phyloP scores from a whole-genome alignment of 2,329 filamentous ascomycete species.

The Penicillium verrucosum region DNA sequence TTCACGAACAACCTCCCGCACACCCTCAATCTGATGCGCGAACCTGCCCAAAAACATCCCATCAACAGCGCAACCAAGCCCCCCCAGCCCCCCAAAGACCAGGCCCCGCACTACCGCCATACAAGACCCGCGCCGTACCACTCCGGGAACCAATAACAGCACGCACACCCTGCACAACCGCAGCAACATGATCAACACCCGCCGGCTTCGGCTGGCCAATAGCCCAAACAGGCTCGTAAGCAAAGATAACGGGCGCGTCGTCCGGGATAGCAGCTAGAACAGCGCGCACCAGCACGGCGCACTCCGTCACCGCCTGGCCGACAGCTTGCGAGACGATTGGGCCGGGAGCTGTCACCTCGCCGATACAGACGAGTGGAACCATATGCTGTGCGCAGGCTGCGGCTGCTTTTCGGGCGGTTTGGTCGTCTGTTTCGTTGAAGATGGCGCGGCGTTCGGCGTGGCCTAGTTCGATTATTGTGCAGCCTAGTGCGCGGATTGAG shows the following conservation, averaged over 20 bases:
- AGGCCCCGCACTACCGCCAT: constrained; percentile 79
- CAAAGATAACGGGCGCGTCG: constrained; percentile 68
- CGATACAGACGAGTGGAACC: constrained; percentile 75
- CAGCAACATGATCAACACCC: constrained; percentile 66
- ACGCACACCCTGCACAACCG: constrained; percentile 64
- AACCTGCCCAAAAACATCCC: constrained; percentile 79
- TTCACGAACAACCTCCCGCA: constrained; percentile 70
- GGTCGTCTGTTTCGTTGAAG: constrained; percentile 71
- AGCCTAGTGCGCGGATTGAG: constrained; percentile 65
- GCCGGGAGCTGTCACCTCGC: constrained; percentile 59
- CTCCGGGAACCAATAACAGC: constrained; percentile 51
- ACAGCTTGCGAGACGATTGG: constrained; percentile 49
- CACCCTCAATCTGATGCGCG: constrained; percentile 70
- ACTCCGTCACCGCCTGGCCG: constrained; percentile 62
- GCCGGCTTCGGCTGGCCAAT: constrained; percentile 75
- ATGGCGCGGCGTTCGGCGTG: constrained; percentile 73
- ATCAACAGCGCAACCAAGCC: constrained; percentile 67
- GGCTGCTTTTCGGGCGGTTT: constrained; percentile 65
- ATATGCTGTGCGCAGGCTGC: constrained; percentile 67
- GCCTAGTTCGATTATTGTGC: constrained; percentile 70
- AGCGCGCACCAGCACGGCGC: constrained; percentile 61
- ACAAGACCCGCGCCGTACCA: constrained; percentile 67
- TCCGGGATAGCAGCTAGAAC: constrained; percentile 61
- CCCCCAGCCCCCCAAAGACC: constrained; percentile 59
- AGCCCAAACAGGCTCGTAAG: constrained; percentile 87